Conservation (phyloP, 441 rosid genomes). For the Eutrema salsugineum region DNA sequence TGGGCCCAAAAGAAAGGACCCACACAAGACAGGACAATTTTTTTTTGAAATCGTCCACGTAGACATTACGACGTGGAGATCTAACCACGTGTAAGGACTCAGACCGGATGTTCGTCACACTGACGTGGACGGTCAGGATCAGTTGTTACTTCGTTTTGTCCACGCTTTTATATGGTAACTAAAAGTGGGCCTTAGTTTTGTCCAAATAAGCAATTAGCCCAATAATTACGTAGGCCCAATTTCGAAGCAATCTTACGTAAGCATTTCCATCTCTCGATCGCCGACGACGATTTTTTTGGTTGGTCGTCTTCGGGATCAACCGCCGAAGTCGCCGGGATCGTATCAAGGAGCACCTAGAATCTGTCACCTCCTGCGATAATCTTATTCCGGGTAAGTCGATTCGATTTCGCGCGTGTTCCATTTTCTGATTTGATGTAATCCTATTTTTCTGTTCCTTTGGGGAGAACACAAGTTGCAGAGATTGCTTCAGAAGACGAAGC, state of each 20-base stretch:
- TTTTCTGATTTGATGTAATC: not conserved
- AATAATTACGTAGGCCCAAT: not conserved
- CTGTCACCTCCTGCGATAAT: not conserved
- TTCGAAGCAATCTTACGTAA: not conserved
- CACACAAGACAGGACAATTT: conserved; percentile 14
- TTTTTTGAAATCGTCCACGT: conserved; percentile 1
- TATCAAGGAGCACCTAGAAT: not conserved
- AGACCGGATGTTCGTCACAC: not conserved
- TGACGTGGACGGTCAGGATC: not conserved
- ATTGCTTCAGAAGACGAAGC: not conserved
- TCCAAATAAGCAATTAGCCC: not conserved
- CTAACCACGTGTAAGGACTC: not conserved
- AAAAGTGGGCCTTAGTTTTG: not conserved
- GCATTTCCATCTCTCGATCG: not conserved
- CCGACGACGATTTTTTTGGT: not conserved
- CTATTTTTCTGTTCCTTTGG: not conserved
- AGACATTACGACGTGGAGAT: not conserved
- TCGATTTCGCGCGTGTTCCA: not conserved
- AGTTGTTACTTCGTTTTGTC: not conserved
- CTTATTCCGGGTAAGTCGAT: not conserved
- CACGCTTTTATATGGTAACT: not conserved
- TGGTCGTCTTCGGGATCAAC: not conserved
- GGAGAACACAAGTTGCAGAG: not conserved
- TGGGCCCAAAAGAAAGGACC: conserved; percentile 14
- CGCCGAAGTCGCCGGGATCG: conserved; percentile 8